A percentile compares a stretch with the other conserved stretches of the same genome.
phyloP scores from a whole-genome alignment of 2,329 filamentous ascomycete genomes.

The Scolecobasidium constrictum region DNA sequence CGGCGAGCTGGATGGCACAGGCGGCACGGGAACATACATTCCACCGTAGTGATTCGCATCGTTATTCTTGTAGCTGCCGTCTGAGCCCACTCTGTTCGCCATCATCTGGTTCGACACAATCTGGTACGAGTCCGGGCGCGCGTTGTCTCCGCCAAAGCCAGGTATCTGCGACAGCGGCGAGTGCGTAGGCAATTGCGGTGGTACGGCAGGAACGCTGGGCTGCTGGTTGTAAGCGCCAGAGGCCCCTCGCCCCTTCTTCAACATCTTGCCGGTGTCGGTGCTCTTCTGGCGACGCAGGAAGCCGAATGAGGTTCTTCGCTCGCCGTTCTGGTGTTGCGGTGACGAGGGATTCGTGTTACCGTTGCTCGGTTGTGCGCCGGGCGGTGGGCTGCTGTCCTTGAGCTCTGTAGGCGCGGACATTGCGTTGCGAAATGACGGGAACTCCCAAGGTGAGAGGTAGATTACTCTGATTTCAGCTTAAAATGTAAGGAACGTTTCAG shows the following conservation, averaged over 20 bases:
- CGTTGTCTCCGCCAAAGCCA: conserved; percentile 52
- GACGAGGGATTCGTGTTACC: background rate
- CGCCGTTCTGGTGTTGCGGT: background rate
- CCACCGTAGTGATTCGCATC: conserved; percentile 17
- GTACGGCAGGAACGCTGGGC: conserved; percentile 44
- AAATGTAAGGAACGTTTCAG: no score
- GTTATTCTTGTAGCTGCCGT: conserved; percentile 32
- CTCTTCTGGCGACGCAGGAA: conserved; percentile 26
- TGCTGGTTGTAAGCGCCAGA: conserved; percentile 44
- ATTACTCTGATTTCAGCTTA: no score
- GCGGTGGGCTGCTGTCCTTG: background rate
- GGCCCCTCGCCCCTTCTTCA: conserved; percentile 50
- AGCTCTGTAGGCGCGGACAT: background rate
- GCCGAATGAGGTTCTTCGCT: conserved; percentile 21
- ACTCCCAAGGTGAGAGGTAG: no score
- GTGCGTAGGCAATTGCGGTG: conserved; percentile 46
- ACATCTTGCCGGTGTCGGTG: conserved; percentile 29
- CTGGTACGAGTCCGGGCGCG: conserved; percentile 49
- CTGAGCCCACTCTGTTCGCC: conserved; percentile 14
- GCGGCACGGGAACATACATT: conserved; percentile 1
- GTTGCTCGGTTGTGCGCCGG: background rate
- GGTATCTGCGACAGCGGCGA: conserved; percentile 39
- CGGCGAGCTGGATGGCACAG: conserved; percentile 9
- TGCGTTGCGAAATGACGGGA: no score
- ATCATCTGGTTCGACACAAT: conserved; percentile 39